phyloP scores from a whole-genome alignment of 257 asterid species.

The Solanum sejunctum region DNA sequence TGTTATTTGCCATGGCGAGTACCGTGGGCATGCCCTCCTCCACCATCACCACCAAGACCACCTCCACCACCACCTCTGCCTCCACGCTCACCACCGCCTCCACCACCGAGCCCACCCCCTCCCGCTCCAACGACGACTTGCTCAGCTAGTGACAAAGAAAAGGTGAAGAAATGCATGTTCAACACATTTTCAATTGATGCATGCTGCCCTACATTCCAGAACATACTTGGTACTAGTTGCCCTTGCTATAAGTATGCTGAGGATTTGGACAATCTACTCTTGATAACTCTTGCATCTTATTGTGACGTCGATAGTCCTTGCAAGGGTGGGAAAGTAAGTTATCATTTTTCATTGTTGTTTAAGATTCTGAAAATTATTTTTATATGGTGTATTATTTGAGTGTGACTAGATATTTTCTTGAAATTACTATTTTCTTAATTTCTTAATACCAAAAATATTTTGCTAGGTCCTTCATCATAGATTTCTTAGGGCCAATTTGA shows the following conservation, averaged over 20 bases:
- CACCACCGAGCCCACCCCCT: background rate
- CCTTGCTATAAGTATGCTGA: background rate
- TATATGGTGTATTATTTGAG: too few species aligned
- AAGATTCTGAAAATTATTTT: too few species aligned
- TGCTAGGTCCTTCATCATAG: too few species aligned
- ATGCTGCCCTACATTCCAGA: background rate
- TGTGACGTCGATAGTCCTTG: background rate
- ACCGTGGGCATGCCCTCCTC: background rate
- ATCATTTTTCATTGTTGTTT: background rate
- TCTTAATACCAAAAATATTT: too few species aligned
- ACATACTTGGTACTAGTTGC: background rate
- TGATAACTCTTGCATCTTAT: background rate
- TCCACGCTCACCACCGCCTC: background rate
- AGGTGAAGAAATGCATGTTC: background rate
- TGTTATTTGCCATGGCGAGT: background rate
- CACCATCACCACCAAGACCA: background rate
- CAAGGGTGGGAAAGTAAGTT: background rate
- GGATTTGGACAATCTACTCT: background rate
- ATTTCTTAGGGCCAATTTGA: too few species aligned
- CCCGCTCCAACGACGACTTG: background rate
- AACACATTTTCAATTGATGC: background rate
- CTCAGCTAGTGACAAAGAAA: background rate
- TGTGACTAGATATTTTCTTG: too few species aligned
- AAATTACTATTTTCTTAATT: too few species aligned
- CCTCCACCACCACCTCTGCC: background rate